Conservation (phyloP, 2,329 filamentous ascomycete species). For the Aspergillus costaricaensis region DNA sequence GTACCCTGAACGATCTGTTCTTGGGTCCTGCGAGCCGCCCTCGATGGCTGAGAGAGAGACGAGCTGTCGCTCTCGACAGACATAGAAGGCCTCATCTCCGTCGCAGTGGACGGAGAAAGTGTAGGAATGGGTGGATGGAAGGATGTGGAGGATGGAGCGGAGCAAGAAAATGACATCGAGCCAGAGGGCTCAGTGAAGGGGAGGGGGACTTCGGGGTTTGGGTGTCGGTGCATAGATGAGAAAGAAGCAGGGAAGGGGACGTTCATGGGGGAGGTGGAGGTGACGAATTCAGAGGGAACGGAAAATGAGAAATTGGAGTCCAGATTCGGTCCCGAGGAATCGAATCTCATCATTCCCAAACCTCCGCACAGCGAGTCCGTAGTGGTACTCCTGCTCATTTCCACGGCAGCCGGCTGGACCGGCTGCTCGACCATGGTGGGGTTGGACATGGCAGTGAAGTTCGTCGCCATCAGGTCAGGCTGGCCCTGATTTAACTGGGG, state of each 20-base stretch:
- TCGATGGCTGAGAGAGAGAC: slow-evolving; percentile 46
- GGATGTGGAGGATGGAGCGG: slow-evolving; percentile 38
- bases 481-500: slow-evolving; percentile 23
- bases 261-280: slow-evolving; percentile 33
- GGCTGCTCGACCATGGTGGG: slow-evolving; percentile 27
- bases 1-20: slow-evolving; percentile 52
- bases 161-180: slow-evolving; percentile 37
- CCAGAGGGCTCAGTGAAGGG: slow-evolving; percentile 33
- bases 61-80: slow-evolving; percentile 52
- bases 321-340: slow-evolving; percentile 42
- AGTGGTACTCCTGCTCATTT: slow-evolving; percentile 50
- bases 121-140: slow-evolving; percentile 30
- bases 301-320: slow-evolving; percentile 32
- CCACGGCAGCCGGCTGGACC: slow-evolving; percentile 33
- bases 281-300: slow-evolving; percentile 32
- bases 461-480: slow-evolving; percentile 13
- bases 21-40: slow-evolving; percentile 49
- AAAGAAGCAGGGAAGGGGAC: slow-evolving; percentile 29
- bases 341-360: slow-evolving; percentile 48
- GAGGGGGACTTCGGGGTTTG: slow-evolving; percentile 30
- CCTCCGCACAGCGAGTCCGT: slow-evolving; percentile 48
- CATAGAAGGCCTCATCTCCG: slow-evolving; percentile 55
- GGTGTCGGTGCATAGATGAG: slow-evolving; percentile 22
- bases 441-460: slow-evolving; percentile 9
- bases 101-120: slow-evolving; percentile 42